Conservation (phyloP, 768 basidiomycete genomes). For the Auricularia cornea region DNA sequence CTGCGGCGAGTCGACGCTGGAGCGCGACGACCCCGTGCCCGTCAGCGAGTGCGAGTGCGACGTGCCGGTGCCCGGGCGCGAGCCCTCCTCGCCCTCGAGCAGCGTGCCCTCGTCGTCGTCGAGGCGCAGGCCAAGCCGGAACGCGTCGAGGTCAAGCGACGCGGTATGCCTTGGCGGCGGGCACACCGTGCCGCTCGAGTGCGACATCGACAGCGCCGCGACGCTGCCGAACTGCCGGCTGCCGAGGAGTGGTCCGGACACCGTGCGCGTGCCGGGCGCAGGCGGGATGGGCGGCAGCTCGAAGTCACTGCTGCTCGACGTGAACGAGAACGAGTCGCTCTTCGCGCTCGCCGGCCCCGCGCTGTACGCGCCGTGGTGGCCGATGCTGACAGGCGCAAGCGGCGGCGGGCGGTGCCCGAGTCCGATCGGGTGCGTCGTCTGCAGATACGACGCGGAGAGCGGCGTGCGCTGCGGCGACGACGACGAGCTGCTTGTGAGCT, state of each 20-base stretch:
- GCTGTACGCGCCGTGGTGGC: background rate
- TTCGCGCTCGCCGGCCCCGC: background rate
- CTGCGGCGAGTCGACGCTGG: background rate
- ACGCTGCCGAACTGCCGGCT: background rate
- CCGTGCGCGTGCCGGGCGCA: background rate
- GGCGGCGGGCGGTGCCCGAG: slow-evolving; percentile 2
- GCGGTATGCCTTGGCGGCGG: background rate
- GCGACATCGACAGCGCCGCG: background rate
- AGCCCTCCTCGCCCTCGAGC: background rate
- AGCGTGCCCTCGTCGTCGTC: background rate
- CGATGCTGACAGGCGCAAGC: background rate
- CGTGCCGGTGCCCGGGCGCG: background rate
- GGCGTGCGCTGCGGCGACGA: slow-evolving; percentile 2
- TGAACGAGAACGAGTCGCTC: background rate
- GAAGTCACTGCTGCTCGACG: background rate
- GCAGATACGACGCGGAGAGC: background rate
- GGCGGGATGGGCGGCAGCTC: background rate
- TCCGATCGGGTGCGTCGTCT: background rate
- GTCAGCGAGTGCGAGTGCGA: background rate
- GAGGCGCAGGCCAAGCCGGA: background rate
- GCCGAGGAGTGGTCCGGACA: background rate
- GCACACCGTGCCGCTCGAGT: background rate
- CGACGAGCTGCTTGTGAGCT: slow-evolving; percentile 1
- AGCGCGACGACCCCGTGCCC: background rate
- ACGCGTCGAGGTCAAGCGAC: background rate